These are phyloP conservation scores for Aspergillus quadrilineatus DNA, from an alignment of 2,329 filamentous ascomycete genomes.

Conservation along the genomic window DNA sequence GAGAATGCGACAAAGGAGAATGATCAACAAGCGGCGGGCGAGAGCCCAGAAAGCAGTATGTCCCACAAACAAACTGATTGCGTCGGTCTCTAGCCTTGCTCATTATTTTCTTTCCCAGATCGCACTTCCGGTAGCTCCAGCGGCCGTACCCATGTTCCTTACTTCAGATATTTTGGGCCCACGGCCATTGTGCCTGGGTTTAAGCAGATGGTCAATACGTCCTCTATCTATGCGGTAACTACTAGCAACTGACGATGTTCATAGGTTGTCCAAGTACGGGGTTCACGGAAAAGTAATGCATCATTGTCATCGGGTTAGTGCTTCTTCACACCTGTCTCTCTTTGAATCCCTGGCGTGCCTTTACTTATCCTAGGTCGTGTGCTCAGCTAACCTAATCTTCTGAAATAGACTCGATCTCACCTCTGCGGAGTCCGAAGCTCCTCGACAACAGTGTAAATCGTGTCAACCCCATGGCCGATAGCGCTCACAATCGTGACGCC, in stretches of 20 bases:
- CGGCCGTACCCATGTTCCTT: slow-evolving; percentile 62
- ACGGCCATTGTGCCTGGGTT: slow-evolving; percentile 89
- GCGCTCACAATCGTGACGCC: slow-evolving; percentile 32
- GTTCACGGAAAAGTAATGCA: slow-evolving; percentile 45
- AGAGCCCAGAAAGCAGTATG: slow-evolving; percentile 41
- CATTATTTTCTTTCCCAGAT: slow-evolving; percentile 19
- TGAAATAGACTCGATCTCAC: slow-evolving; percentile 37
- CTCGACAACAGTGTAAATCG: slow-evolving; percentile 21
- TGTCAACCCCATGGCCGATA: slow-evolving; percentile 24
- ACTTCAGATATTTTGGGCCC: slow-evolving; percentile 86
- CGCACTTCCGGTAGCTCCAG: slow-evolving; percentile 40
- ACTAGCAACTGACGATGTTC: slow-evolving; percentile 51
- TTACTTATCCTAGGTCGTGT: background rate
- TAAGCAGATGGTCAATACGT: slow-evolving; percentile 74
- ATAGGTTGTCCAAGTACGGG: slow-evolving; percentile 56
- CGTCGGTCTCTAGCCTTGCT: slow-evolving; percentile 11
- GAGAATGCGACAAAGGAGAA: slow-evolving; percentile 25
- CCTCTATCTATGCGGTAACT: background rate
- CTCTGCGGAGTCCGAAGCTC: slow-evolving; percentile 35
- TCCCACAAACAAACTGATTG: slow-evolving; percentile 4
- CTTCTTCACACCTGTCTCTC: background rate
- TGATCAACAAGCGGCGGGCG: slow-evolving; percentile 26
- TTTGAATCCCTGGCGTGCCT: background rate
- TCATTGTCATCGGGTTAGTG: slow-evolving; percentile 41
- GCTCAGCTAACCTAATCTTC: background rate